These are phyloP conservation scores for Bathelium albidoporum DNA, from an alignment of 495 filamentous ascomycete genomes.

Conservation along the genomic window DNA sequence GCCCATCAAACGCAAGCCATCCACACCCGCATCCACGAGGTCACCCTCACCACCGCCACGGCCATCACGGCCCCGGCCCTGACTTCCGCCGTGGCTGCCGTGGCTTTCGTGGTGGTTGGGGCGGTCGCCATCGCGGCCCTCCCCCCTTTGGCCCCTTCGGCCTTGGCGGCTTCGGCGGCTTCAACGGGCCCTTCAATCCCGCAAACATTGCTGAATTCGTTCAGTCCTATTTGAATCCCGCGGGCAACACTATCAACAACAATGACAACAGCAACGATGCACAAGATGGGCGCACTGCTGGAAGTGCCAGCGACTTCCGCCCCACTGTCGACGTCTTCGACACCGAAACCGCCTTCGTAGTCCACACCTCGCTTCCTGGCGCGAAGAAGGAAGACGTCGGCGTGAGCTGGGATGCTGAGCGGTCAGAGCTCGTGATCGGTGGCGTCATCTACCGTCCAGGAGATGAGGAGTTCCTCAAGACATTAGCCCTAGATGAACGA, in stretches of 20 bases:
- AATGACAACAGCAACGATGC: conserved; percentile 14
- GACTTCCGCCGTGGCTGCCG: conserved; percentile 13
- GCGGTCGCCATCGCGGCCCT: conserved; percentile 16
- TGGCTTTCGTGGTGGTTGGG: conserved; percentile 22
- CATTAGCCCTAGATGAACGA: conserved; percentile 54
- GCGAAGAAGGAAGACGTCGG: conserved; percentile 68
- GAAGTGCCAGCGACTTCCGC: conserved; percentile 40
- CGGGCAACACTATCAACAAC: not conserved
- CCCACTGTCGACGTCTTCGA: conserved; percentile 67
- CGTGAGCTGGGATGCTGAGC: conserved; percentile 63
- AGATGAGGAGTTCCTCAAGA: conserved; percentile 59
- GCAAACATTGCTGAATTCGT: not conserved
- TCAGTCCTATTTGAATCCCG: not conserved
- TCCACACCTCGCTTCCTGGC: conserved; percentile 67
- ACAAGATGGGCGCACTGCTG: conserved; percentile 11
- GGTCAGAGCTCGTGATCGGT: conserved; percentile 50
- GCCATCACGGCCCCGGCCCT: conserved; percentile 12
- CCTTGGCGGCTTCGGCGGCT: conserved; percentile 10
- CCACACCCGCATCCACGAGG: conserved; percentile 9
- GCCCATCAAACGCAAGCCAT: conserved; percentile 13
- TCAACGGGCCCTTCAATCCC: conserved; percentile 3
- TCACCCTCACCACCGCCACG: conserved; percentile 9
- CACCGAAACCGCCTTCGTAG: conserved; percentile 47
- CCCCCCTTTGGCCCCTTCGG: conserved; percentile 5
- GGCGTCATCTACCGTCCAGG: conserved; percentile 64